phyloP scores from a whole-genome alignment of 1,139 yeast species.

The Pneumocystis carinii region DNA sequence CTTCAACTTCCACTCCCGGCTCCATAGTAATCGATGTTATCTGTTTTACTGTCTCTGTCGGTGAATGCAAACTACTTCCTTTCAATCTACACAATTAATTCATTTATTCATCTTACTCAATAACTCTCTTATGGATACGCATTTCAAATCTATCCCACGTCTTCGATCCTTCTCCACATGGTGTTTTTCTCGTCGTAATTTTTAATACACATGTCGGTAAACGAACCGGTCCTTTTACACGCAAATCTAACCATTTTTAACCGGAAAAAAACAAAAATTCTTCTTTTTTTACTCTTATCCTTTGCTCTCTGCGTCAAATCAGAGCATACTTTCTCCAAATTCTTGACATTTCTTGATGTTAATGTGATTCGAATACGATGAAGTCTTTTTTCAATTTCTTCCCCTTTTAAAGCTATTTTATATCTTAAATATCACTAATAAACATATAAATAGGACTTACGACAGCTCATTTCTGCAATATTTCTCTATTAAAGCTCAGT shows the following conservation, averaged over 20 bases:
- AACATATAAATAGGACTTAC: no score
- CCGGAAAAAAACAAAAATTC: constrained; percentile 69
- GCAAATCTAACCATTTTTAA: constrained; percentile 28
- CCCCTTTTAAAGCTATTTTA: constrained; percentile 6
- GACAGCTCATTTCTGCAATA: no score
- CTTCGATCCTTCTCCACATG: constrained; percentile 99
- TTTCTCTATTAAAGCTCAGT: no score
- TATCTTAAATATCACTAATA: no score
- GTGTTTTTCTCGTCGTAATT: constrained; percentile 99
- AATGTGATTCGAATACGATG: constrained; percentile 98
- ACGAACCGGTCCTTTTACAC: constrained; percentile 92
- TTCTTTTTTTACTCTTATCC: constrained; percentile 39
- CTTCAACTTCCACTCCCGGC: constrained; percentile 30
- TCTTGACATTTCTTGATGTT: constrained; percentile 98
- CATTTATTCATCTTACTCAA: constrained; percentile 33
- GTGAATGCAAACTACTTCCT: constrained; percentile 58
- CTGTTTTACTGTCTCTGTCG: constrained; percentile 85
- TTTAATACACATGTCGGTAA: constrained; percentile 98
- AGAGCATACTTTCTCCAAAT: constrained; percentile 55
- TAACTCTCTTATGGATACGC: constrained; percentile 99
- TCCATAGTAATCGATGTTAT: constrained; percentile 80
- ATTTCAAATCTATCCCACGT: constrained; percentile 99
- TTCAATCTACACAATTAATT: background rate
- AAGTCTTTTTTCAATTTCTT: constrained; percentile 39
- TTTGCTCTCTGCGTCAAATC: constrained; percentile 6